phyloP scores from a whole-genome alignment of 352 stramenopile genomes.

The Globisporangium takayamanum region DNA sequence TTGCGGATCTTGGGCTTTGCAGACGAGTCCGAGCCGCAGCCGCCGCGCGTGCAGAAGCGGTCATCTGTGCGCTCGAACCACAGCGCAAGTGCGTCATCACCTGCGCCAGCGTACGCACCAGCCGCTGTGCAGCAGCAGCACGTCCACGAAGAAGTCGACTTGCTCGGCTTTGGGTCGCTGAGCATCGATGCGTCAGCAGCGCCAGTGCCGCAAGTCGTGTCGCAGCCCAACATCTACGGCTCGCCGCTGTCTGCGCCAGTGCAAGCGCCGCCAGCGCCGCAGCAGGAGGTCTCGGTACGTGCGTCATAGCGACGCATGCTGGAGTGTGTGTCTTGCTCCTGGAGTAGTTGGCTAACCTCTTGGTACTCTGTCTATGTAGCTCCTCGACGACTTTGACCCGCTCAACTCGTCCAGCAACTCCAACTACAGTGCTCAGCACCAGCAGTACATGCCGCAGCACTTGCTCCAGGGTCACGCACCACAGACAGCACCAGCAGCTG shows the following conservation, averaged over 20 bases:
- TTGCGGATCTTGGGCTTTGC: slow-evolving; percentile 59
- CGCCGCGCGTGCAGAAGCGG: slow-evolving; percentile 12
- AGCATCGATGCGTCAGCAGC: slow-evolving; percentile 26
- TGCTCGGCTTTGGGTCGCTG: slow-evolving; percentile 63
- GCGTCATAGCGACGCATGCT: background rate
- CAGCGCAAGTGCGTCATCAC: slow-evolving; percentile 5
- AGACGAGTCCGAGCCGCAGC: slow-evolving; percentile 33
- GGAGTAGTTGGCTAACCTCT: slow-evolving; percentile 2
- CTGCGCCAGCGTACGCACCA: slow-evolving; percentile 9
- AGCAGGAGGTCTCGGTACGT: slow-evolving; percentile 59
- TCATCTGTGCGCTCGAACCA: slow-evolving; percentile 8
- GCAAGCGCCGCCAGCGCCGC: slow-evolving; percentile 12
- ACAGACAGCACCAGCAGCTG: slow-evolving; percentile 17
- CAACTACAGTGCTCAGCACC: slow-evolving; percentile 18
- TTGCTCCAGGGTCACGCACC: slow-evolving; percentile 16
- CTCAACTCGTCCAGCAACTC: slow-evolving; percentile 23
- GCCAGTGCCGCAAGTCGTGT: slow-evolving; percentile 2
- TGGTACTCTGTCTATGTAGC: slow-evolving; percentile 13
- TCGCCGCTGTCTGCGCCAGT: slow-evolving; percentile 17
- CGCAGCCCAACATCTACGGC: slow-evolving; percentile 21
- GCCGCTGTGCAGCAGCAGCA: slow-evolving; percentile 10
- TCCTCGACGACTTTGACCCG: slow-evolving; percentile 49
- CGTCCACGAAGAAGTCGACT: slow-evolving; percentile 56
- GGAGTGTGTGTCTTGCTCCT: background rate
- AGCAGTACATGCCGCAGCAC: slow-evolving; percentile 28